Percentiles rank a stretch among this genome's conserved stretches.
Evolutionary conservation across 345 rosid species (phyloP).

Genomic region (Populus alba): DNA sequence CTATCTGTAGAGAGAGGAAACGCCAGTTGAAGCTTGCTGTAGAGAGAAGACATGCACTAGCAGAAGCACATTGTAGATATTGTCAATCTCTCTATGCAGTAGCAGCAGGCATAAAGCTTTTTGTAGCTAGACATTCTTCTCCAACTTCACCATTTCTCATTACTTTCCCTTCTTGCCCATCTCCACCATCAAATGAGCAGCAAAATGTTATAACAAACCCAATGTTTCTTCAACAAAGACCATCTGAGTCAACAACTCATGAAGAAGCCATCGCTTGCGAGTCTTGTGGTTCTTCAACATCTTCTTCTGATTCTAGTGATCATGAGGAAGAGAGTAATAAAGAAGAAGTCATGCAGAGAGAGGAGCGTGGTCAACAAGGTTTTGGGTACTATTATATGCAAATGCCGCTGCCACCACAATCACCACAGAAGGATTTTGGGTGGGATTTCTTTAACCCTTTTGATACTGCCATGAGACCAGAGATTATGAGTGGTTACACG

Average conservation of each 20-base stretch:
- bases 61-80: slow-evolving; percentile 66
- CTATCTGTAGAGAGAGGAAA: slow-evolving; percentile 64
- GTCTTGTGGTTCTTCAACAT: slow-evolving; percentile 38
- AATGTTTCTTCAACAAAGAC: slow-evolving; percentile 51
- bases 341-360: slow-evolving; percentile 21
- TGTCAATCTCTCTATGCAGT: slow-evolving; percentile 67
- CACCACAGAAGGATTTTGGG: slow-evolving; percentile 56
- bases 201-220: slow-evolving; percentile 44
- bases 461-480: slow-evolving; percentile 47
- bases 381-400: slow-evolving; percentile 56
- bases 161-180: slow-evolving; percentile 43
- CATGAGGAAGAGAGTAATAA: slow-evolving; percentile 25
- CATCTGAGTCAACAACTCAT: slow-evolving; percentile 41
- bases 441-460: slow-evolving; percentile 81
- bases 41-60: slow-evolving; percentile 56
- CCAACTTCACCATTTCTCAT: slow-evolving; percentile 66
- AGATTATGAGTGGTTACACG: slow-evolving; percentile 44
- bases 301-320: slow-evolving; percentile 31
- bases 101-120: slow-evolving; percentile 62
- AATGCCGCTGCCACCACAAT: slow-evolving; percentile 42
- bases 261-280: slow-evolving; percentile 47
- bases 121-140: slow-evolving; percentile 66
- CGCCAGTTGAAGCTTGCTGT: slow-evolving; percentile 54
- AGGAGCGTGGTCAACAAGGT: slow-evolving; percentile 19
- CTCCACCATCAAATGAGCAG: slow-evolving; percentile 27